Evolutionary conservation across 1,284 basidiomycete species (phyloP).

Genomic region (Amylostereum chailletii): DNA sequence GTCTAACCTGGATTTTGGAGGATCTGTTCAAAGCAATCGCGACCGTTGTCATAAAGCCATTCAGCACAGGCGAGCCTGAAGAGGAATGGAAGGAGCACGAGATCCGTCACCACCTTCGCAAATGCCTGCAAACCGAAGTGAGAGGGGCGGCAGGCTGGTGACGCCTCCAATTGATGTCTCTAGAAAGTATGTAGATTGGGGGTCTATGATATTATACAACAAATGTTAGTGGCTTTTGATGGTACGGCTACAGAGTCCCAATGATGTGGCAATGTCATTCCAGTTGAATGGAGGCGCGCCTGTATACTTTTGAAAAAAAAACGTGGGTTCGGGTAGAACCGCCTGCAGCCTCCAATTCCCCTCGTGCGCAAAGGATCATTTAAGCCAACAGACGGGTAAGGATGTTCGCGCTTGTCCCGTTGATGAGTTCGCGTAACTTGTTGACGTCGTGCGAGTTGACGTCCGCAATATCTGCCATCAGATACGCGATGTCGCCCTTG

Average conservation of each 20-base stretch:
- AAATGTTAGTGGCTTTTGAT: no score
- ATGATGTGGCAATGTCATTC: constrained; percentile 2
- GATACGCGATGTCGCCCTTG: constrained; percentile 90
- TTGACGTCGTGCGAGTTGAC: constrained; percentile 81
- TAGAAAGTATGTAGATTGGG: neutral
- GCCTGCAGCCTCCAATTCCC: neutral
- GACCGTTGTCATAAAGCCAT: constrained; percentile 63
- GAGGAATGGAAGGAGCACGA: constrained; percentile 8
- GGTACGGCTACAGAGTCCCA: neutral
- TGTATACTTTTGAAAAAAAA: neutral
- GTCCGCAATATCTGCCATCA: constrained; percentile 93
- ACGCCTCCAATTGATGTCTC: no score
- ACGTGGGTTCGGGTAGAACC: neutral
- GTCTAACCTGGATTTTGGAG: constrained; percentile 72
- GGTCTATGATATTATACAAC: neutral
- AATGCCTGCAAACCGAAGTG: constrained; percentile 22
- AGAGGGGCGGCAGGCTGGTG: constrained; percentile 20
- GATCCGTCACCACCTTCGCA: constrained; percentile 9
- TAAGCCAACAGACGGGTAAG: constrained; percentile 78
- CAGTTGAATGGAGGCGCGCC: constrained; percentile 7
- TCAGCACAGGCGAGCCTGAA: constrained; percentile 27
- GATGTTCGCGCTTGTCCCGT: constrained; percentile 77
- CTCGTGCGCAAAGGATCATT: constrained; percentile 7
- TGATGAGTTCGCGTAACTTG: constrained; percentile 79
- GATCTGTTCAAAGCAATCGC: constrained; percentile 74